Conservation (phyloP, 805 yeast species). For the Saccharomycopsis fermentans region DNA sequence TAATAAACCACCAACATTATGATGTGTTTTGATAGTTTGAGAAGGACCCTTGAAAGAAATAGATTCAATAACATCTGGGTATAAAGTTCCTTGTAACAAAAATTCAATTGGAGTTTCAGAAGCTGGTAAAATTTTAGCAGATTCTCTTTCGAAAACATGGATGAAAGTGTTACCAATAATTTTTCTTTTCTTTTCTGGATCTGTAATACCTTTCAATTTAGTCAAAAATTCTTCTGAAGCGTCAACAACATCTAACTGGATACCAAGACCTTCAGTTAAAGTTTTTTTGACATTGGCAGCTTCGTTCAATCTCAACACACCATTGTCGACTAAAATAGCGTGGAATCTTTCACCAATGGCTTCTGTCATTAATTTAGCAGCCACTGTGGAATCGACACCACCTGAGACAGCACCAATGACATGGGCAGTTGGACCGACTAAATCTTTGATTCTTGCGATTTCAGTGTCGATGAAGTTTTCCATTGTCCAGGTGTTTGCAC, state of each 20-base stretch:
- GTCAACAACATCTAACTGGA: conserved; percentile 88
- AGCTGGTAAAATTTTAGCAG: conserved; percentile 81
- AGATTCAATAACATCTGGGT: conserved; percentile 97
- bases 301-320: conserved; percentile 93
- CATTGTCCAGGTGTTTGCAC: conserved; percentile 93
- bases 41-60: conserved; percentile 99
- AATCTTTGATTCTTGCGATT: conserved; percentile 78
- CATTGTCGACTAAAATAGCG: conserved; percentile 95
- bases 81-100: conserved; percentile 91
- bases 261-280: conserved; percentile 85
- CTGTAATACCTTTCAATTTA: conserved; percentile 87
- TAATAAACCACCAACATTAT: conserved; percentile 95
- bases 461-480: conserved; percentile 95
- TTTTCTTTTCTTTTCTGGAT: conserved; percentile 98
- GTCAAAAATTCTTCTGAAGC: conserved; percentile 84
- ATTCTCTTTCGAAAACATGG: conserved; percentile 93
- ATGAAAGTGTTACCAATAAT: conserved; percentile 97
- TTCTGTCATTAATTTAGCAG: conserved; percentile 95
- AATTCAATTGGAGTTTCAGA: conserved; percentile 87
- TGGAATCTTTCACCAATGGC: conserved; percentile 99
- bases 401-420: conserved; percentile 99
- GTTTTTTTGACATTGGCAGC: conserved; percentile 83
- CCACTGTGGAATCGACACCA: conserved; percentile 99
- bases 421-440: conserved; percentile 96
- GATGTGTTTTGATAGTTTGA: conserved; percentile 98